Evolutionary conservation across 441 rosid species (phyloP), one percentile per base, ranked within the genome.

Genomic region (Metrosideros polymorpha): DNA sequence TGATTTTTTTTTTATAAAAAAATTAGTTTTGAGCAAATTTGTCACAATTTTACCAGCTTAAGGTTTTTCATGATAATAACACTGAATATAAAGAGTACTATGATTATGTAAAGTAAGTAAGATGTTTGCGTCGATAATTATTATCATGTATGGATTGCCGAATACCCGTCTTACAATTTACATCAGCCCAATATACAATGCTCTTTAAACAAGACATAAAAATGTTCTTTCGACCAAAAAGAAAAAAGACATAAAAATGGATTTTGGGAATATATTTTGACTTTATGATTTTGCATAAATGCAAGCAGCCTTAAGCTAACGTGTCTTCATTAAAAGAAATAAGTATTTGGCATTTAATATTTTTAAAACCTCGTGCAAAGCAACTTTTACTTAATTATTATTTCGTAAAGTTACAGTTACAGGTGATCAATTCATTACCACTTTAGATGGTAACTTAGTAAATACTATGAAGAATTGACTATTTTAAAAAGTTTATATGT

Each of bases 141-240:
- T 56, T 27, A 27, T 56, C 1, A 13, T 1, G 12, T 56, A 56
- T 27, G 1, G 4, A 56, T 56, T 27, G 15, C 3, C 29, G 3
- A 27, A 57, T 1, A 27, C 29, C 1, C 0, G 4, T 27, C 0
- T 9, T n/a, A 29, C 3, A n/a, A 57, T 12, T n/a, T 6, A 2
- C 3, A 0, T 12, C 32, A n/a, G 13, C 1, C 1, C 3, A 57
- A 12, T 57, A 4, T 14, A 57, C 2, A 57, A 12, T 12, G 6
- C 17, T 5, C 32, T 5, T 57, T 57, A 12, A 56, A 57, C 15
- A n/a, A n/a, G n/a, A n/a, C n/a, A n/a, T n/a, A n/a, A n/a, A n/a
- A n/a, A n/a, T n/a, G n/a, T n/a, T n/a, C n/a, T n/a, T n/a, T n/a
- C n/a, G n/a, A n/a, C n/a, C n/a, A n/a, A n/a, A n/a, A n/a, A n/a